A percentile compares a stretch with the other conserved stretches of the same genome.
Conservation (phyloP, 2,329 filamentous ascomycete species). For the Ploettnerulaceae sp. region DNA sequence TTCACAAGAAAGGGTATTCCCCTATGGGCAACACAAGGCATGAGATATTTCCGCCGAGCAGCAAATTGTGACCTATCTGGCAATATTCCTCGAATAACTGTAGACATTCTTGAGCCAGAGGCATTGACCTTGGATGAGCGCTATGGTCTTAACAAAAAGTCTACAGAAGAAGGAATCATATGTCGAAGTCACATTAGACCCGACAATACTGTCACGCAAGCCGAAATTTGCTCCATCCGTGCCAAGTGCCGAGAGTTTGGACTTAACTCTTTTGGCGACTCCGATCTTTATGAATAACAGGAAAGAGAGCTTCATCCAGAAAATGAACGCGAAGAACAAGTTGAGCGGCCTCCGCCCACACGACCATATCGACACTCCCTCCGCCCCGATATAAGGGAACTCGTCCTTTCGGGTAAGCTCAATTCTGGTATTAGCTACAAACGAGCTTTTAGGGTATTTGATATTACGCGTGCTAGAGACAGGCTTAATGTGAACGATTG, state of each 20-base stretch:
- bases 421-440: conserved; percentile 15
- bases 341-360: conserved; percentile 43
- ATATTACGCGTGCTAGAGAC: conserved; percentile 28
- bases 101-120: conserved; percentile 45
- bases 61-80: background rate
- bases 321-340: conserved; percentile 53
- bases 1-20: conserved; percentile 47
- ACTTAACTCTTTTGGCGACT: conserved; percentile 35
- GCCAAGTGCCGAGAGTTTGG: conserved; percentile 34
- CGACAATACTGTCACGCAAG: no score
- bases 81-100: background rate
- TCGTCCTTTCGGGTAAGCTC: conserved; percentile 38
- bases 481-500: conserved; percentile 29
- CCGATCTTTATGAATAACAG: conserved; percentile 60
- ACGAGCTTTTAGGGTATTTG: conserved; percentile 30
- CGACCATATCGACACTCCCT: conserved; percentile 40
- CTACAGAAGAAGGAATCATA: background rate
- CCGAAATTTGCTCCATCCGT: conserved; percentile 26
- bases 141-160: no score
- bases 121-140: conserved; percentile 45
- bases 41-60: conserved; percentile 40
- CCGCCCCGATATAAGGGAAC: conserved; percentile 39
- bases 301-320: conserved; percentile 65
- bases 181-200: no score
- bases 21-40: conserved; percentile 57